Evolutionary conservation across 2,329 filamentous ascomycete species (phyloP), one percentile per base, ranked within the genome.

Genomic region (Metarhizium rileyi): DNA sequence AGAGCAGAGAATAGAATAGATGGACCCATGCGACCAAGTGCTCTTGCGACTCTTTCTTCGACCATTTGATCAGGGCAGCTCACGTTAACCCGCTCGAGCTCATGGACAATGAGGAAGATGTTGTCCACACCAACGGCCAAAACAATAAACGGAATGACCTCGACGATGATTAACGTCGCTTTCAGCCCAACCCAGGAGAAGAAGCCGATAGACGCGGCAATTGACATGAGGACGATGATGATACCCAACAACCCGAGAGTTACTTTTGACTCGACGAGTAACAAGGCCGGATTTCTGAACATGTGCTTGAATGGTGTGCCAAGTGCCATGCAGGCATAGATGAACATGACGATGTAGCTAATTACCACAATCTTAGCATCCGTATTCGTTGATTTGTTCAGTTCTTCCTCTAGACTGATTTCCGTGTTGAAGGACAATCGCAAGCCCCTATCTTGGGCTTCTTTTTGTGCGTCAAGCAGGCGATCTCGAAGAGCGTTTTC

Each of bases 281-380:
- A 83, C 47, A 88, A 84, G 12, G 87, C 80, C 1, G 91, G 90
- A 61, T 95, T 95, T 47, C 80, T 80, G 45, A 95, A 69, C 43
- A 97, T 71, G 50, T 91, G 86, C 57, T 78, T 80, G 51, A 90
- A 71, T 0, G 87, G 93, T 1, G 90, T 95, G 1, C 93, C 93
- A 0, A 98, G 75, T 0, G 93, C 90, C 48, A 98, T 70, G 5
- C 91, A 97, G 4, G 90, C 93, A 63, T 98, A 98, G 54, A 98
- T 70, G 68, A 98, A 98, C 93, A 98, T 98, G 71, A 96, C 88
- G 55, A 97, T 77, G 69, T 98, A 98, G 74, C 91, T 97, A 68
- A 98, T 85, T 48, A 91, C 81, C 23, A 98, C 83, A 60, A 98
- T 98, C 66, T 91, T 96, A 42, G 91, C 94, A 66, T 98, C 93